phyloP scores from a whole-genome alignment of 305 asterid genomes.

The Coffea humblotiana region DNA sequence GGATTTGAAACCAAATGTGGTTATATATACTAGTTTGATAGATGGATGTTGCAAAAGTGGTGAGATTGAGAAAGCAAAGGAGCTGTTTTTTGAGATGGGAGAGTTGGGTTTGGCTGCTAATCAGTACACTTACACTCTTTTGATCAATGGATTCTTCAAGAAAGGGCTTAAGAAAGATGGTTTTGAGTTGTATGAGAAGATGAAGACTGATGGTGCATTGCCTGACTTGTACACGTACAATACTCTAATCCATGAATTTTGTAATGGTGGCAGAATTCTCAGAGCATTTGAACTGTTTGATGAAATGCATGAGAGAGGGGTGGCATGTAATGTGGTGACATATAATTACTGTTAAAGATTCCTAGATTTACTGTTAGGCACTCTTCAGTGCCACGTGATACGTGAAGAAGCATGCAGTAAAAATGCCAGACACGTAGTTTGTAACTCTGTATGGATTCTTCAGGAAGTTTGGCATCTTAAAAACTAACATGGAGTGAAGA shows the following conservation, averaged over 20 bases:
- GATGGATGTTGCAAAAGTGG: constrained; percentile 65
- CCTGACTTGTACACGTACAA: constrained; percentile 63
- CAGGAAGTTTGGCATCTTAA: not conserved
- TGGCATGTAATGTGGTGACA: constrained; percentile 54
- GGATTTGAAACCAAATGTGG: constrained; percentile 59
- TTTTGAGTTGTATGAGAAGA: constrained; percentile 58
- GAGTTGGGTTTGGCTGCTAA: constrained; percentile 54
- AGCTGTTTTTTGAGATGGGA: constrained; percentile 44
- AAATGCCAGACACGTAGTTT: not conserved
- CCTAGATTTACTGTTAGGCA: constrained; percentile 11
- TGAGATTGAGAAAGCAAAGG: constrained; percentile 50
- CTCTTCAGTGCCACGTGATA: not conserved
- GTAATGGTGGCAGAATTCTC: constrained; percentile 35
- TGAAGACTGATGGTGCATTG: constrained; percentile 56
- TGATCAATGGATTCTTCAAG: constrained; percentile 62
- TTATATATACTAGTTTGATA: constrained; percentile 61
- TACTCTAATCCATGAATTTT: constrained; percentile 47
- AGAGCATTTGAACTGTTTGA: constrained; percentile 47
- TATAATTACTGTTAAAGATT: constrained; percentile 37
- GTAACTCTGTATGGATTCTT: not conserved
- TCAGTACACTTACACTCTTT: constrained; percentile 58
- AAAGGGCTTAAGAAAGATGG: constrained; percentile 53
- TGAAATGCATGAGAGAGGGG: constrained; percentile 56
- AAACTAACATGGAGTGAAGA: not conserved
- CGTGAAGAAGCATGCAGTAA: not conserved